Evolutionary conservation across 805 yeast genomes (phyloP), one percentile per base, ranked within the genome.

Genomic region (Ogataea methylovora): DNA sequence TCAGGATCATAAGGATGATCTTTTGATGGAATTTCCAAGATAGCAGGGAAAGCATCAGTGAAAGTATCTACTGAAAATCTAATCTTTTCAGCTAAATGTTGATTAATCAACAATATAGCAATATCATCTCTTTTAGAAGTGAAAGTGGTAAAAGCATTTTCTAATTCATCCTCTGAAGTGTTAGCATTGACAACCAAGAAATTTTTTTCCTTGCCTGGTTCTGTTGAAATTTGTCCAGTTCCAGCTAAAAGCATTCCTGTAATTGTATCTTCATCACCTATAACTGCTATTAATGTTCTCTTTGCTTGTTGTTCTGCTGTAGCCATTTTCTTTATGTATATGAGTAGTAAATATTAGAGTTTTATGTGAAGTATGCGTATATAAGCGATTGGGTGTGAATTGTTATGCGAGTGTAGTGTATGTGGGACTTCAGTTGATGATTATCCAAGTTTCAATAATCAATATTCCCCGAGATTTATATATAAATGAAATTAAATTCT

Each of bases 1-100:
- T 90, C 97, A 15, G 98, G 98, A 58, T 92, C 94, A 58, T 92
- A 92, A 16, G 98, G 97, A 58, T 92, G 97, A 54, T 92, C 98
- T 66, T 92, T 92, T 12, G 97, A 86, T 19, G 98, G 98, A 42
- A 92, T 92, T 63, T 92, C 98, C 52, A 92, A 69, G 31, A 92
- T 76, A 3, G 98, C 97, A 8, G 98, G 98, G 61, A 92, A 92
- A 9, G 98, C 95, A 43, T 79, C 76, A 13, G 94, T 77, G 62
- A 73, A 92, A 31, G 74, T 69, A 51, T 92, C 98, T 30, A 92
- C 86, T 44, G 72, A 71, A 45, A 70, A 69, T 59, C 98, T 73
- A 37, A 92, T 90, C 47, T 76, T 71, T 51, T 92, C 97, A 13
- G 98, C 97, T 44, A 92, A 59, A 59, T 87, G 95, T 60, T 92